Conservation (phyloP, 1,284 basidiomycete genomes). For the Leccinum pachyderme region DNA sequence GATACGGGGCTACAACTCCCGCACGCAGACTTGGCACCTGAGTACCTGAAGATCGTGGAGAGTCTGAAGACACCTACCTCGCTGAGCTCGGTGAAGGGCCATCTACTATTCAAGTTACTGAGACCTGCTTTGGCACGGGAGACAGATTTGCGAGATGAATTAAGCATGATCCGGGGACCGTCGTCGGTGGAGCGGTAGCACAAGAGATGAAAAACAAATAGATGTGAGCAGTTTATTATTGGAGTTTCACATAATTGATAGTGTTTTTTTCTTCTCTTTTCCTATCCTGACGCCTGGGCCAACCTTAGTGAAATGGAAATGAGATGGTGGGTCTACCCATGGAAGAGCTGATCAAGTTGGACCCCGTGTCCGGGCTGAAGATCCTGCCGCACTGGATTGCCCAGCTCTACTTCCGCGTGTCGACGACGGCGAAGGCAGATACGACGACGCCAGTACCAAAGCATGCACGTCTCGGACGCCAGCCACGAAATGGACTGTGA, state of each 20-base stretch:
- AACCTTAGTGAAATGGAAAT: slow-evolving; percentile 43
- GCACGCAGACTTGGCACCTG: slow-evolving; percentile 68
- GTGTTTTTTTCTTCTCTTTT: too few relatives aligned
- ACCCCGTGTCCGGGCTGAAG: slow-evolving; percentile 53
- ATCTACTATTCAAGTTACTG: slow-evolving; percentile 86
- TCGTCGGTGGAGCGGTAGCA: slow-evolving; percentile 47
- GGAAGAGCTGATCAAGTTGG: slow-evolving; percentile 47
- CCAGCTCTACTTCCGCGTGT: slow-evolving; percentile 54
- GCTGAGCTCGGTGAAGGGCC: slow-evolving; percentile 82
- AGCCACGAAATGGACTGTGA: neutral
- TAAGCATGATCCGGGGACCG: slow-evolving; percentile 57
- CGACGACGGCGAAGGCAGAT: neutral
- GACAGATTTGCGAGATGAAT: slow-evolving; percentile 67
- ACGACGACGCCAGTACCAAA: slow-evolving; percentile 8
- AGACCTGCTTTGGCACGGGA: slow-evolving; percentile 73
- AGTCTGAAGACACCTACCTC: slow-evolving; percentile 71
- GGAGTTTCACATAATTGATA: slow-evolving; percentile 2
- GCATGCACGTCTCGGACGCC: neutral
- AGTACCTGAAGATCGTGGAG: slow-evolving; percentile 85
- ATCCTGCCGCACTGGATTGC: slow-evolving; percentile 80
- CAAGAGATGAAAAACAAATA: slow-evolving; percentile 66
- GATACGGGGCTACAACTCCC: slow-evolving; percentile 55
- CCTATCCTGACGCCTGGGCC: neutral
- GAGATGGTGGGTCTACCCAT: slow-evolving; percentile 36
- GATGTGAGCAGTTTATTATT: slow-evolving; percentile 40